Conservation (phyloP, 768 basidiomycete species). For the Termitomyces sp. region DNA sequence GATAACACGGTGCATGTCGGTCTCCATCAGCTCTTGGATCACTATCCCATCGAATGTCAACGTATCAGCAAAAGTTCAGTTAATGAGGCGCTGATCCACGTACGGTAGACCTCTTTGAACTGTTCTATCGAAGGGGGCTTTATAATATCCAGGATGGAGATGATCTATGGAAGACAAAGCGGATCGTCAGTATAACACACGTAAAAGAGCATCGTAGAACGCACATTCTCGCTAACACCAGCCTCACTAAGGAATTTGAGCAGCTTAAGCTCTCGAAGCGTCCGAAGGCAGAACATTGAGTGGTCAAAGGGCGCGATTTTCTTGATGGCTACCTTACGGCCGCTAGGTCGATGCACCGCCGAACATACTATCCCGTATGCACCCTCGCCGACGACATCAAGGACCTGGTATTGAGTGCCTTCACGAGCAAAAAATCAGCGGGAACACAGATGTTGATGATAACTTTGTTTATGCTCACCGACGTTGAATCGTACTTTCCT, state of each 20-base stretch:
- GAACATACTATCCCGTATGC: slow-evolving; percentile 97
- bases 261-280: slow-evolving; percentile 83
- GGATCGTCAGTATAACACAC: slow-evolving; percentile 3
- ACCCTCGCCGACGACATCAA: slow-evolving; percentile 86
- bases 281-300: slow-evolving; percentile 90
- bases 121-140: slow-evolving; percentile 75
- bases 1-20: slow-evolving; percentile 96
- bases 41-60: slow-evolving; percentile 37
- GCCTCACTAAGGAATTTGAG: slow-evolving; percentile 84
- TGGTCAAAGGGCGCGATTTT: slow-evolving; percentile 95
- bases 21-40: slow-evolving; percentile 92
- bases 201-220: slow-evolving; percentile 13
- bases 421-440: slow-evolving; percentile 9
- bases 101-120: slow-evolving; percentile 84
- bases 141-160: slow-evolving; percentile 87
- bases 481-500: slow-evolving; percentile 90
- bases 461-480: slow-evolving; percentile 36
- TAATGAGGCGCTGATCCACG: slow-evolving; percentile 21
- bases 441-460: slow-evolving; percentile 1
- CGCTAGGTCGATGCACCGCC: slow-evolving; percentile 81
- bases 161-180: slow-evolving; percentile 50
- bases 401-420: slow-evolving; percentile 80
- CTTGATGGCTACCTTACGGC: slow-evolving; percentile 95
- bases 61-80: background rate
- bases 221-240: slow-evolving; percentile 85